These are phyloP conservation scores for Psilocybe subaeruginosa DNA, from an alignment of 768 basidiomycete genomes.

Conservation along the genomic window DNA sequence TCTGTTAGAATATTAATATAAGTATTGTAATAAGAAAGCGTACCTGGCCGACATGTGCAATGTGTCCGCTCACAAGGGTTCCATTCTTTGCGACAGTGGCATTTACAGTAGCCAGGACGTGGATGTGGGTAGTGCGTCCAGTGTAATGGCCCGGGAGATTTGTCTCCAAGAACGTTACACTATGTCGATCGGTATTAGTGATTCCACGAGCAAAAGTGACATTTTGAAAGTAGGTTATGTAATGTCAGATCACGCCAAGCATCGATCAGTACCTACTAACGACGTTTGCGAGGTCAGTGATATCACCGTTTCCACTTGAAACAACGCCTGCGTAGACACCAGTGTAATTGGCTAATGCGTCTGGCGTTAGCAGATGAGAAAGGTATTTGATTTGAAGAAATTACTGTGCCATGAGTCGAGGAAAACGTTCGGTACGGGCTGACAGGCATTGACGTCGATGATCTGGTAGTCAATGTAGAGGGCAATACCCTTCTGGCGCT, in stretches of 20 bases:
- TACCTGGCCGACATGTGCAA: constrained; percentile 15
- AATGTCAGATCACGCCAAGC: neutral
- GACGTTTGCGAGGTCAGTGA: constrained; percentile 7
- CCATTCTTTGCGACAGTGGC: constrained; percentile 10
- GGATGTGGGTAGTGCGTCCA: constrained; percentile 11
- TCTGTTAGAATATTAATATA: neutral
- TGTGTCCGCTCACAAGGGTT: constrained; percentile 9
- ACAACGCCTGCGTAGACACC: constrained; percentile 15
- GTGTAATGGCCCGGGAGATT: constrained; percentile 13
- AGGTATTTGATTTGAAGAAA: neutral
- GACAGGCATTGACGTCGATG: constrained; percentile 12
- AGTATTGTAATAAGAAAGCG: neutral
- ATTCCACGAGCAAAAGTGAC: constrained; percentile 10
- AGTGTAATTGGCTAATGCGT: constrained; percentile 6
- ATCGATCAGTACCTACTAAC: neutral
- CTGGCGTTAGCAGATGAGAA: neutral
- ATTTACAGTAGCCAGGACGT: constrained; percentile 11
- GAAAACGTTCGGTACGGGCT: constrained; percentile 1
- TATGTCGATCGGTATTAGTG: constrained; percentile 9
- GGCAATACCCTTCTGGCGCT: constrained; percentile 10
- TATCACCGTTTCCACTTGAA: constrained; percentile 3
- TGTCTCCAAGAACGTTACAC: constrained; percentile 13
- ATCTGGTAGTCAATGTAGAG: constrained; percentile 9
- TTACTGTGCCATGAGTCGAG: constrained; percentile 12
- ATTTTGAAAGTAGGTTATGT: neutral